Conservation (phyloP, 495 filamentous ascomycete species). For the Parathielavia appendiculata region DNA sequence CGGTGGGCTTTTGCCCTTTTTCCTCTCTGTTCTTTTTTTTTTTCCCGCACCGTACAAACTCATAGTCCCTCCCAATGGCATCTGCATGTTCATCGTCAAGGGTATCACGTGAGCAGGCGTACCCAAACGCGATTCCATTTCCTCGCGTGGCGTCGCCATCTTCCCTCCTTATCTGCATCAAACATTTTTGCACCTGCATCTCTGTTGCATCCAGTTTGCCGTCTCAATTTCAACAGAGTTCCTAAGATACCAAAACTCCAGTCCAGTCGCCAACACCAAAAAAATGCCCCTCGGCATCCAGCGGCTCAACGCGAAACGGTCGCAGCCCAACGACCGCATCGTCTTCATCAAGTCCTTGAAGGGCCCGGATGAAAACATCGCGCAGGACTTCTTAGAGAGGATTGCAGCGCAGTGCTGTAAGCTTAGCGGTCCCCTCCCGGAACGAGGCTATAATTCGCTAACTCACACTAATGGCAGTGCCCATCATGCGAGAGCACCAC, state of each 20-base stretch:
- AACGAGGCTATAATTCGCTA: neutral
- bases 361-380: slow-evolving; percentile 51
- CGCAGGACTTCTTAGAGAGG: slow-evolving; percentile 66
- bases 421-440: slow-evolving; percentile 8
- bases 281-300: slow-evolving; percentile 64
- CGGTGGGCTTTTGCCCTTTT: neutral
- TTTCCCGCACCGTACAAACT: too few relatives aligned
- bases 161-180: neutral
- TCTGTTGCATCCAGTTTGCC: too few relatives aligned
- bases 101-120: slow-evolving; percentile 23
- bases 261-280: neutral
- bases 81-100: neutral
- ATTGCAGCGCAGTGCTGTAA: slow-evolving; percentile 69
- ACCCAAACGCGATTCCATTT: neutral
- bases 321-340: slow-evolving; percentile 63
- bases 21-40: neutral
- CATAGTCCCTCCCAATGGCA: too few relatives aligned
- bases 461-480: slow-evolving; percentile 39
- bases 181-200: too few relatives aligned
- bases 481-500: slow-evolving; percentile 65
- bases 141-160: neutral
- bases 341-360: slow-evolving; percentile 72
- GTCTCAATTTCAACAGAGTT: too few relatives aligned
- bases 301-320: slow-evolving; percentile 59
- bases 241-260: too few relatives aligned